Evolutionary conservation across 495 filamentous ascomycete species (phyloP).

Genomic region (Penicillium desertorum): DNA sequence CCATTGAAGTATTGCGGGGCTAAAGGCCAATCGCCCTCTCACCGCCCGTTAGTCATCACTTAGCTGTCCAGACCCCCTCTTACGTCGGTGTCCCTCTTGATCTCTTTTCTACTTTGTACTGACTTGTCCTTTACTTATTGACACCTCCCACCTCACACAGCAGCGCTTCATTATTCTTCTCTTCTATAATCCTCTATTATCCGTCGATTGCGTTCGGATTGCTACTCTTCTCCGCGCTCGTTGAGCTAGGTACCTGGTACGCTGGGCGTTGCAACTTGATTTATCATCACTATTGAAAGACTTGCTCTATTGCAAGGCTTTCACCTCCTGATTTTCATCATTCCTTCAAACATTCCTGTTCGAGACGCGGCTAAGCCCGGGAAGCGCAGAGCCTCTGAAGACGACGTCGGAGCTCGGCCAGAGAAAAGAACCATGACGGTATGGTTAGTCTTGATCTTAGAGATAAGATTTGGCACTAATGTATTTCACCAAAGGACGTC

Average conservation of each 20-base stretch:
- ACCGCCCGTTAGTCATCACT: slow-evolving; percentile 12
- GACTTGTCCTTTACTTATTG: slow-evolving; percentile 18
- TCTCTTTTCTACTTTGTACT: slow-evolving; percentile 14
- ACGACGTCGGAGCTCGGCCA: slow-evolving; percentile 64
- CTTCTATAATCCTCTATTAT: slow-evolving; percentile 19
- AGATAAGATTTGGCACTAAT: slow-evolving; percentile 22
- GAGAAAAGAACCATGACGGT: slow-evolving; percentile 84
- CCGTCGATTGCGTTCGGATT: slow-evolving; percentile 14
- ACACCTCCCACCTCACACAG: slow-evolving; percentile 13
- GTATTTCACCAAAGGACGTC: slow-evolving; percentile 49
- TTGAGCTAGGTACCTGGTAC: slow-evolving; percentile 37
- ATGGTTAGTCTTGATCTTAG: slow-evolving; percentile 37
- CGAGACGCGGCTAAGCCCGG: slow-evolving; percentile 65
- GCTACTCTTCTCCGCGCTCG: slow-evolving; percentile 21
- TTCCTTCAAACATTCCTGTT: slow-evolving; percentile 56
- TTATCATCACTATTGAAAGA: slow-evolving; percentile 41
- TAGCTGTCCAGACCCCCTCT: slow-evolving; percentile 32
- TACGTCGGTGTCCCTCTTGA: slow-evolving; percentile 35
- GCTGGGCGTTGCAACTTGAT: slow-evolving; percentile 34
- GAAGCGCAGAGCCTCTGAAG: slow-evolving; percentile 81
- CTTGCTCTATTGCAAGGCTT: slow-evolving; percentile 56
- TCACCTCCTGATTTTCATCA: slow-evolving; percentile 48
- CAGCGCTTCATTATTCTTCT: slow-evolving; percentile 10
- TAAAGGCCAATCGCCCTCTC: slow-evolving; percentile 10
- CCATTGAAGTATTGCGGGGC: slow-evolving; percentile 14